Evolutionary conservation across 768 basidiomycete genomes (phyloP).

Genomic region (Rhodotorula toruloides): DNA sequence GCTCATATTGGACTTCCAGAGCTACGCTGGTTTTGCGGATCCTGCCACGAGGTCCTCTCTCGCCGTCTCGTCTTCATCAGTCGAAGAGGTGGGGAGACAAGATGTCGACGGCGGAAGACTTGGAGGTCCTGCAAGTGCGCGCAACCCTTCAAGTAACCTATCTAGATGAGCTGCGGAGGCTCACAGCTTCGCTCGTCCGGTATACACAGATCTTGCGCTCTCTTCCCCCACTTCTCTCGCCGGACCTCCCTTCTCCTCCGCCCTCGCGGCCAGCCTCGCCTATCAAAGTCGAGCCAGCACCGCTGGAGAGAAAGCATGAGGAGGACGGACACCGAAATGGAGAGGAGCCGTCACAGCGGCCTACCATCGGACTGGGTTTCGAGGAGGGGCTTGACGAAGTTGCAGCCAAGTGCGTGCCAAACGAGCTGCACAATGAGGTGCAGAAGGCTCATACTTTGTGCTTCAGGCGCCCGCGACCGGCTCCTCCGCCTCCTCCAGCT

Average conservation of each 20-base stretch:
- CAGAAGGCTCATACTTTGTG: not conserved
- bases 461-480: conserved; percentile 50
- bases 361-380: conserved; percentile 2
- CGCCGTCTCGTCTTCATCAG: no score
- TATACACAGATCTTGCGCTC: conserved; percentile 18
- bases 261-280: conserved; percentile 7
- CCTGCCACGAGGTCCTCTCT: no score
- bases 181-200: not conserved
- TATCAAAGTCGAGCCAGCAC: not conserved
- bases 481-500: conserved; percentile 41
- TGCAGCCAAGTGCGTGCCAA: not conserved
- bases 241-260: conserved; percentile 21
- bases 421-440: no score
- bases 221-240: conserved; percentile 25
- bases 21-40: no score
- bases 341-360: no score
- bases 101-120: no score
- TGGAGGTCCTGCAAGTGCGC: no score
- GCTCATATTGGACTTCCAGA: no score
- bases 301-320: not conserved
- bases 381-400: not conserved
- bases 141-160: no score
- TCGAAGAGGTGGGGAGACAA: no score
- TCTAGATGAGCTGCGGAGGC: no score
- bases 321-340: not conserved